Base-by-base conservation (phyloP, 164 flowering plant genomes). In the Tinospora cordifolia region DNA sequence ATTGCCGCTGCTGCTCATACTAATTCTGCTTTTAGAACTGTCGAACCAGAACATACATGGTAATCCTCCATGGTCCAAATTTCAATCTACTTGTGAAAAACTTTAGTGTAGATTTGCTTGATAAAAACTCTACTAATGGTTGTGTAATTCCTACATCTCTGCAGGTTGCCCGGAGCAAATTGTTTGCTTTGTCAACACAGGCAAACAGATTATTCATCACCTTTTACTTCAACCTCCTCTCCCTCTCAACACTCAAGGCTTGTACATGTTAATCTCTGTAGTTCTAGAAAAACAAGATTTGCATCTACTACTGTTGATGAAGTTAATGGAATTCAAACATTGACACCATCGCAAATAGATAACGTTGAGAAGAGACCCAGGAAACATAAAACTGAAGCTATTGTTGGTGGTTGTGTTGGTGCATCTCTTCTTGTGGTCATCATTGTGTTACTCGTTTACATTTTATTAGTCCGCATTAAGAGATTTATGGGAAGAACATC, bases 391-490 rank as follows among this genome's bases (percentile, higher is more conserved):
- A 38, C 77, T 39, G 80, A 75, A 64, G 83, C 81, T 21, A 46
- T 83, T 36, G 65, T 81, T 72, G 81, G 83, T 58, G 77, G 44
- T 34, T 76, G 79, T 58, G 67, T 69, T 71, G 75, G 75, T 68
- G 87, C 83, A 65, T 69, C 80, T 69, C 34, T 79, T 66, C 79
- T 82, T 63, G 84, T 83, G 68, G 69, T 79, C 21, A 14, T 73
- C 65, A 71, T 66, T 27, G 72, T 80, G 34, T 66, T 76, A 62
- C 66, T 83, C 59, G 79, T 84, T 1, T 82, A 78, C 67, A 40
- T 81, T 63, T 79, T 81, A 69, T 77, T 84, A 69, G 75, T 83
- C 82, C 83, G 83, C 65, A 68, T 72, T 19, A 81, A 70, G 68
- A 79, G 81, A 73, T 68, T 46, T 39, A 21, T 71, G 34, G 77